phyloP scores from a whole-genome alignment of 2,329 filamentous ascomycete species.

The Aureobasidium uvarum region DNA sequence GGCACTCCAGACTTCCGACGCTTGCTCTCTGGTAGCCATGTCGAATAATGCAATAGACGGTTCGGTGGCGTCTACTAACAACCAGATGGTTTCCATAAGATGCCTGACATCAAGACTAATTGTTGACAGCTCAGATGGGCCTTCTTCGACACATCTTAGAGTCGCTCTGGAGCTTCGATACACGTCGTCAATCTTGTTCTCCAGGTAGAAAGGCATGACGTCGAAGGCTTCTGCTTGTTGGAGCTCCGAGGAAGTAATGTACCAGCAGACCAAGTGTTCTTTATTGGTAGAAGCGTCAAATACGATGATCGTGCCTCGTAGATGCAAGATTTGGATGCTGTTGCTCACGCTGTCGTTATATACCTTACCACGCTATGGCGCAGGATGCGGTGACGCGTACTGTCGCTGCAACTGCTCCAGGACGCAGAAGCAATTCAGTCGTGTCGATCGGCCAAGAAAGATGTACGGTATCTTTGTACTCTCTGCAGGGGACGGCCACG shows the following conservation, averaged over 20 bases:
- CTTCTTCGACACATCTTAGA: neutral
- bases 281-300: neutral
- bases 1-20: slow-evolving; percentile 6
- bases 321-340: neutral
- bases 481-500: slow-evolving; percentile 9
- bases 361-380: neutral
- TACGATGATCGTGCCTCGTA: no score
- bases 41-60: neutral
- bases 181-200: slow-evolving; percentile 1
- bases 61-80: neutral
- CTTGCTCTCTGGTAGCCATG: slow-evolving; percentile 8
- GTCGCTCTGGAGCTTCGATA: neutral
- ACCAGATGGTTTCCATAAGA: neutral
- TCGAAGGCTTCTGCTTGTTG: neutral
- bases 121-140: neutral
- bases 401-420: neutral
- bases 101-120: neutral
- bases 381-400: slow-evolving; percentile 11
- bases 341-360: neutral
- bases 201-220: slow-evolving; percentile 13
- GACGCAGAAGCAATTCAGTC: slow-evolving; percentile 7
- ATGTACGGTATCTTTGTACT: slow-evolving; percentile 12
- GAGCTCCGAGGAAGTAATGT: no score
- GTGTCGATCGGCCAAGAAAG: slow-evolving; percentile 15
- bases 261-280: no score